A percentile compares a stretch with the other conserved stretches of the same genome.
Evolutionary conservation across 768 basidiomycete genomes (phyloP).

Genomic region (Leccinum truebloodii): DNA sequence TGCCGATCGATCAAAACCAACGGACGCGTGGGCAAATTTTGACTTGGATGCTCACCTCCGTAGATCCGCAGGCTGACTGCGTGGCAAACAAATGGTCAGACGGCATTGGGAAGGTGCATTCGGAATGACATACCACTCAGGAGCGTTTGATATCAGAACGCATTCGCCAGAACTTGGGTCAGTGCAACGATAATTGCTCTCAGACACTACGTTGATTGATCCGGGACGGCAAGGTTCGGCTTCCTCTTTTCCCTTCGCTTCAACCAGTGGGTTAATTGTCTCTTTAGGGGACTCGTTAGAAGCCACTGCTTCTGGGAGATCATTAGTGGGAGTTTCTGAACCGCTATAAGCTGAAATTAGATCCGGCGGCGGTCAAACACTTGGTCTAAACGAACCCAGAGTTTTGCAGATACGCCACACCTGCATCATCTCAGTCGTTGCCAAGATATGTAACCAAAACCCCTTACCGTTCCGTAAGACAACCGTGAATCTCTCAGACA

Average conservation of each 20-base stretch:
- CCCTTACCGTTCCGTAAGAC: slow-evolving; percentile 13
- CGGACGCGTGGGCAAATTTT: not conserved
- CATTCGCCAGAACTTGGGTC: slow-evolving; percentile 3
- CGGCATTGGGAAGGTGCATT: not conserved
- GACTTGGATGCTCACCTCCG: slow-evolving; percentile 16
- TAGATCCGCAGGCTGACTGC: slow-evolving; percentile 13
- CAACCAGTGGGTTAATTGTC: no score
- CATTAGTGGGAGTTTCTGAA: not conserved
- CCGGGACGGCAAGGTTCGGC: not conserved
- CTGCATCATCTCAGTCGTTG: slow-evolving; percentile 10
- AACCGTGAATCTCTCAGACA: slow-evolving; percentile 17
- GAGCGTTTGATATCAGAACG: not conserved
- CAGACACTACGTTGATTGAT: slow-evolving; percentile 26
- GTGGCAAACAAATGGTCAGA: not conserved
- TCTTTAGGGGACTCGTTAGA: not conserved
- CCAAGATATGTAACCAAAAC: not conserved
- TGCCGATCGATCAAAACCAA: slow-evolving; percentile 10
- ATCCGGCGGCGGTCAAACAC: not conserved
- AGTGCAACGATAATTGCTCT: slow-evolving; percentile 24
- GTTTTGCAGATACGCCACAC: slow-evolving; percentile 21
- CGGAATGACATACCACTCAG: slow-evolving; percentile 14
- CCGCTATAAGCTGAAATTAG: slow-evolving; percentile 5
- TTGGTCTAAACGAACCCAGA: slow-evolving; percentile 12
- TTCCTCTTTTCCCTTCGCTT: not conserved
- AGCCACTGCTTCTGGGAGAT: not conserved